A percentile compares a stretch with the other conserved stretches of the same genome.
Conservation (phyloP, 2,329 filamentous ascomycete genomes). For the Pseudogymnoascus pannorum region DNA sequence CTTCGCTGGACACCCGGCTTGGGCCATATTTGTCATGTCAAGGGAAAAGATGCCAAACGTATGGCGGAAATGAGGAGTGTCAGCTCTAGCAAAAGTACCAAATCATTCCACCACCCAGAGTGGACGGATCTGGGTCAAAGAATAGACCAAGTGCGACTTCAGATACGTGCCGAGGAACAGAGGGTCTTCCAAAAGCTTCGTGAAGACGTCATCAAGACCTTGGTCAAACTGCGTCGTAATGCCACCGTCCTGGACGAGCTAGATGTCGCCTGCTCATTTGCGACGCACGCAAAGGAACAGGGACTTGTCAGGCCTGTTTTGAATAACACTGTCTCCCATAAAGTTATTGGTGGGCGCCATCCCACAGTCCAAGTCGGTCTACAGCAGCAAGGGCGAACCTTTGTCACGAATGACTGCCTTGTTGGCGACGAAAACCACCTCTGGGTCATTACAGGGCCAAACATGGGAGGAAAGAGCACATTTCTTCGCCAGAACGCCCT, state of each 20-base stretch:
- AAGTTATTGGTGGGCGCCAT: constrained; percentile 80
- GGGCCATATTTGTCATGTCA: constrained; percentile 86
- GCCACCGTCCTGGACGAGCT: constrained; percentile 88
- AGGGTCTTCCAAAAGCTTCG: constrained; percentile 70
- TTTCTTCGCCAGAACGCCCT: constrained; percentile 93
- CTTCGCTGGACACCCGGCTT: constrained; percentile 82
- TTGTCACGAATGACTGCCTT: constrained; percentile 79
- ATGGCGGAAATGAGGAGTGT: constrained; percentile 45
- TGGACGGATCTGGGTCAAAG: constrained; percentile 77
- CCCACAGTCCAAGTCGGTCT: constrained; percentile 86
- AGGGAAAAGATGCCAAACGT: constrained; percentile 59
- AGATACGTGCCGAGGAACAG: constrained; percentile 79
- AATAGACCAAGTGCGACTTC: constrained; percentile 69
- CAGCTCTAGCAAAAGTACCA: constrained; percentile 74
- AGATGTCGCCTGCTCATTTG: constrained; percentile 83
- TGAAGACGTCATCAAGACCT: constrained; percentile 66
- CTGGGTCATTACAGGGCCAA: constrained; percentile 73
- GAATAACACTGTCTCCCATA: constrained; percentile 57
- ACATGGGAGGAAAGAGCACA: constrained; percentile 97
- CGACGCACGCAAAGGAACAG: constrained; percentile 68
- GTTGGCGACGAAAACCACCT: constrained; percentile 62
- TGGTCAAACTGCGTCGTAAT: constrained; percentile 82
- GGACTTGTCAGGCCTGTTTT: constrained; percentile 66
- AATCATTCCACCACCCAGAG: constrained; percentile 72
- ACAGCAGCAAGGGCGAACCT: constrained; percentile 68